Evolutionary conservation across 1,284 basidiomycete genomes (phyloP), one percentile per base, ranked within the genome.

Genomic region (Rhizoctonia solani): DNA sequence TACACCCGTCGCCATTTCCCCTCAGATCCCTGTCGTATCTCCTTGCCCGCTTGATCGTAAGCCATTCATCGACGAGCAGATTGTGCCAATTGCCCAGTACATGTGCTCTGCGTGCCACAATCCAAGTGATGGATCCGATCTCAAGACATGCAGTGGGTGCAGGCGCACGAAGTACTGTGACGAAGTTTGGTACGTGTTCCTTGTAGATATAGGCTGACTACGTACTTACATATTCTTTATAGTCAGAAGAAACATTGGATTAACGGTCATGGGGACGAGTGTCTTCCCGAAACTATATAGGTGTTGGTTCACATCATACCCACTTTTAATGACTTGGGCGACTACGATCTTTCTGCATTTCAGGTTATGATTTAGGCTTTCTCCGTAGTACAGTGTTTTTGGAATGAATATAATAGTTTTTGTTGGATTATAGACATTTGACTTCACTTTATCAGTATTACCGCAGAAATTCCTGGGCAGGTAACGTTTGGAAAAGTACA

Each of bases 161-260:
- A 61, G 46, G 46, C 41, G 46, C 30, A 49, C 58, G 21, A 61
- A 61, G 32, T 61, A 61, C 19, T 61, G 58, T 23, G 58, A 61
- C 47, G 58, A 61, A 61, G 32, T 61, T 39, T 61, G 58, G 58
- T 61, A n/a, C 49, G 58, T 47, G 30, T 39, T 19, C 4, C 32
- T 23, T 8, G 19, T 34, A 13, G 29, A 6, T 6, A 9, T 21
- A 5, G 19, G n/a, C 44, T 11, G 9, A 6, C 3, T 19, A 19
- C 19, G 19, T 47, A 16, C 21, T 55, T 8, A 46, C 29, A 23
- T 29, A 4, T 23, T 47, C 2, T 23, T 50, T 39, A 13, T 37
- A 61, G 58, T 34, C 58, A 61, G 50, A 61, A 50, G 58, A 61
- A 50, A 16, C 58, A 61, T 39, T 61, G 58, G 58, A 46, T 61